Evolutionary conservation across 345 rosid species (phyloP).

Genomic region (Noccaea bulbosa): DNA sequence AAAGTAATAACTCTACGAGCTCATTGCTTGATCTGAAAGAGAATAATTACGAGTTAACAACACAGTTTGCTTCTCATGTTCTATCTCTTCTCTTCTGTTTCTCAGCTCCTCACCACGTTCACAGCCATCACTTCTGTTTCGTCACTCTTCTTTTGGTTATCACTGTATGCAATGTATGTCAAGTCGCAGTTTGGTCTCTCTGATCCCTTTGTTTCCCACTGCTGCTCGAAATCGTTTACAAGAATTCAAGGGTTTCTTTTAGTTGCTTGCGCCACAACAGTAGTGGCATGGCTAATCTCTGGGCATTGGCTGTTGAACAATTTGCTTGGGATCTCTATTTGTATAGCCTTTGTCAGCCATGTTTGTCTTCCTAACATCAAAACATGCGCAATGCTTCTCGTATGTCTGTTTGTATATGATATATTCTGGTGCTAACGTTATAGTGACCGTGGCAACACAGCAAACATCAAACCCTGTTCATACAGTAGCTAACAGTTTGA

Average conservation of each 20-base stretch:
- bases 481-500: slow-evolving; percentile 89
- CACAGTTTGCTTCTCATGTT: slow-evolving; percentile 96
- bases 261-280: slow-evolving; percentile 56
- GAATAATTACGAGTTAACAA: too few species aligned
- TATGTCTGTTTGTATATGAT: slow-evolving; percentile 87
- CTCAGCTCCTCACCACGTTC: slow-evolving; percentile 85
- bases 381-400: slow-evolving; percentile 85
- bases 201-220: slow-evolving; percentile 83
- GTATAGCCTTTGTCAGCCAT: slow-evolving; percentile 94
- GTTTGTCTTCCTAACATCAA: slow-evolving; percentile 95
- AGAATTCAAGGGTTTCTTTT: slow-evolving; percentile 68
- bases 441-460: slow-evolving; percentile 98
- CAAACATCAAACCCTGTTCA: slow-evolving; percentile 96
- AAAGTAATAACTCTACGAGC: too few species aligned
- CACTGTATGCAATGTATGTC: slow-evolving; percentile 62
- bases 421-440: slow-evolving; percentile 98
- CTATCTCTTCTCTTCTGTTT: slow-evolving; percentile 90
- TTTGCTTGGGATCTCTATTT: slow-evolving; percentile 88
- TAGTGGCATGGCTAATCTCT: slow-evolving; percentile 87
- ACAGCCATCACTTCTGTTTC: slow-evolving; percentile 91
- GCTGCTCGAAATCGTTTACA: slow-evolving; percentile 84
- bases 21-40: too few species aligned
- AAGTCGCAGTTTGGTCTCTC: slow-evolving; percentile 71
- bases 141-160: slow-evolving; percentile 81
- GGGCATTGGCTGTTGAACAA: slow-evolving; percentile 98